Evolutionary conservation across 208 protist species (phyloP).

Genomic region (Angomonas ambiguus): DNA sequence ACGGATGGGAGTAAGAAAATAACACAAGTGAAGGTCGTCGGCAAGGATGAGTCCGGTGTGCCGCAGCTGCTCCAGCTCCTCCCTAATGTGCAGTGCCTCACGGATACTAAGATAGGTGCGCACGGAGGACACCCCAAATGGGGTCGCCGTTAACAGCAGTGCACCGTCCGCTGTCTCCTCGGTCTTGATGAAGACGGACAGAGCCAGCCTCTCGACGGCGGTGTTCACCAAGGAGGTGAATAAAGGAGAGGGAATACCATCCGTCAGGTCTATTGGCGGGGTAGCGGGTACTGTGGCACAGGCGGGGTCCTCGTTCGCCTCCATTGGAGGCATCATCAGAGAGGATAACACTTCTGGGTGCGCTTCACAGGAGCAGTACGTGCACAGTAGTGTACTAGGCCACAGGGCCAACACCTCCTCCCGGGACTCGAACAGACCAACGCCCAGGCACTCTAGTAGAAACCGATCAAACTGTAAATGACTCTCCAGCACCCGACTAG

Average conservation of each 20-base stretch:
- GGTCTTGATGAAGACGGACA: background rate
- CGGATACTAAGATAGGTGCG: slow-evolving; percentile 80
- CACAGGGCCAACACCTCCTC: slow-evolving; percentile 33
- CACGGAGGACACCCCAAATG: slow-evolving; percentile 70
- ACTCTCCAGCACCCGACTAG: slow-evolving; percentile 49
- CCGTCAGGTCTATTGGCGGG: background rate
- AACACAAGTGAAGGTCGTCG: slow-evolving; percentile 89
- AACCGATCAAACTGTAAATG: slow-evolving; percentile 32
- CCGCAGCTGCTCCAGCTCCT: slow-evolving; percentile 63
- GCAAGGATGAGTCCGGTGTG: slow-evolving; percentile 72
- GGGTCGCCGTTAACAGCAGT: slow-evolving; percentile 29
- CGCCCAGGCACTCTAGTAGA: slow-evolving; percentile 80
- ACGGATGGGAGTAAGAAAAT: slow-evolving; percentile 83
- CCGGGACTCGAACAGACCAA: slow-evolving; percentile 46
- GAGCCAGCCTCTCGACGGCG: background rate
- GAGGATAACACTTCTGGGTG: too few relatives aligned
- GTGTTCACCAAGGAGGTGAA: background rate
- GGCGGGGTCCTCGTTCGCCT: background rate
- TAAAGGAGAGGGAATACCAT: background rate
- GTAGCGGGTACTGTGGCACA: background rate
- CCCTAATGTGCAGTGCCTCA: slow-evolving; percentile 65
- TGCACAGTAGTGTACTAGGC: slow-evolving; percentile 39
- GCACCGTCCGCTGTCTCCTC: background rate
- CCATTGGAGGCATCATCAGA: too few relatives aligned
- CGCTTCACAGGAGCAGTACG: slow-evolving; percentile 10